Base-by-base conservation (phyloP, 1,284 basidiomycete species). In the Fomitiporia mediterranea region DNA sequence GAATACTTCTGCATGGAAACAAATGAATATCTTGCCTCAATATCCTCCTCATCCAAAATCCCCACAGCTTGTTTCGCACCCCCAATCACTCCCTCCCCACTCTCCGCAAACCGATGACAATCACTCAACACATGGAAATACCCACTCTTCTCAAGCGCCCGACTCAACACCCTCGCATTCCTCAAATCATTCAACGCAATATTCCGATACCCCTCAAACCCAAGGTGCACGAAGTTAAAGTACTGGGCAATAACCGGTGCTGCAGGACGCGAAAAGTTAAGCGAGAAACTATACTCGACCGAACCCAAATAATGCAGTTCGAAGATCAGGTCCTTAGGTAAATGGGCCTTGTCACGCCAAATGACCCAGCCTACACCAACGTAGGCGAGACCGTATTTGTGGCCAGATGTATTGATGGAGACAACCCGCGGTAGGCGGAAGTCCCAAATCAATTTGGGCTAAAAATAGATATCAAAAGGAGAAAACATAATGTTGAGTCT, bases 261-360 rank as follows among this genome's bases (percentile, higher is more conserved):
- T 21, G 91, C 91, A 0, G 92, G 93, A 7, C 94, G 84, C 42
- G 90, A 93, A 70, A 98, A 98, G 76, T 98, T 98, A 66, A 98
- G 80, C 23, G 93, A 95, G 77, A 95, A 98, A 0, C 86, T 77
- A 66, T 82, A 82, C 64, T 84, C 81, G 55, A 80, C 75, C 0
- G 71, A 74, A 15, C 72, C 81, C 27, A 84, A 74, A 68, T 91
- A 94, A 69, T 95, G 93, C 19, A 98, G 80, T 71, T 98, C 94
- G 67, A 98, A 98, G 62, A 97, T 89, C 60, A 95, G 82, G 60
- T 94, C 91, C 68, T 93, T 91, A 1, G 91, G 91, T 13, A 94
- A 79, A 68, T 80, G 80, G 44, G 80, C 72, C 69, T 86, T 83
- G 64, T 85, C 81, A 53, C 90, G 78, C 89, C 89, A 95, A 61